These are phyloP conservation scores for Dendrocalamus sinicus DNA, from an alignment of 176 grass and related monocot species.

Conservation along the genomic window DNA sequence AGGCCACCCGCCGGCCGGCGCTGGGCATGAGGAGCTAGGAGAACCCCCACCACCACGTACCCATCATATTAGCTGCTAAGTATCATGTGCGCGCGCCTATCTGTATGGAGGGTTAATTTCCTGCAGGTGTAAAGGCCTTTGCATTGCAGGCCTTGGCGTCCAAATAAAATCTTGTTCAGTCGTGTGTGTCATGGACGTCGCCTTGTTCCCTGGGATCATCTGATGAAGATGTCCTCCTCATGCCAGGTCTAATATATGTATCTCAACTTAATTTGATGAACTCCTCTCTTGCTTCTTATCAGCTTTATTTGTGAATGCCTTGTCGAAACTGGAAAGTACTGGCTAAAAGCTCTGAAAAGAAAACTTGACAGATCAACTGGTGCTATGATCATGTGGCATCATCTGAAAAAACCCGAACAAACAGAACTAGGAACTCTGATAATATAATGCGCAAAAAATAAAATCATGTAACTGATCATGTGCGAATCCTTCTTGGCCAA, in stretches of 20 bases:
- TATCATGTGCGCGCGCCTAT: not conserved
- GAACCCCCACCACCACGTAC: not conserved
- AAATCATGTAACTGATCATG: not conserved
- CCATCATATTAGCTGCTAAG: conserved; percentile 24
- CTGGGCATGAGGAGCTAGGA: conserved; percentile 28
- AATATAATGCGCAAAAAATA: not conserved
- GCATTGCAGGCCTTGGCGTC: not conserved
- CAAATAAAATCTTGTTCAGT: conserved; percentile 46
- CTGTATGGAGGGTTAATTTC: not conserved
- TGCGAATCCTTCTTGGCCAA: not conserved
- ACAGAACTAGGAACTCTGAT: not conserved
- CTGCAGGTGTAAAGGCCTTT: not conserved
- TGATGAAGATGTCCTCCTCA: conserved; percentile 16
- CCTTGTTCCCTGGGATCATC: not conserved
- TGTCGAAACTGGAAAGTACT: too few relatives aligned
- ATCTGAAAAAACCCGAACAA: not conserved
- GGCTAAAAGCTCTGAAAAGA: not conserved
- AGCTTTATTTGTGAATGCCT: not conserved
- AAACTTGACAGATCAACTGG: not conserved
- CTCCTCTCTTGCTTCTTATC: not conserved
- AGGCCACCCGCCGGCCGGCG: conserved; percentile 1
- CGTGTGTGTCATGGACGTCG: not conserved
- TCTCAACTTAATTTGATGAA: not conserved
- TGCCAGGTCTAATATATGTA: conserved; percentile 43
- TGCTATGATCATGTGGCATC: not conserved